Evolutionary conservation across 805 yeast genomes (phyloP), one percentile per base, ranked within the genome.

Genomic region (Nakazawaea ishiwadae): DNA sequence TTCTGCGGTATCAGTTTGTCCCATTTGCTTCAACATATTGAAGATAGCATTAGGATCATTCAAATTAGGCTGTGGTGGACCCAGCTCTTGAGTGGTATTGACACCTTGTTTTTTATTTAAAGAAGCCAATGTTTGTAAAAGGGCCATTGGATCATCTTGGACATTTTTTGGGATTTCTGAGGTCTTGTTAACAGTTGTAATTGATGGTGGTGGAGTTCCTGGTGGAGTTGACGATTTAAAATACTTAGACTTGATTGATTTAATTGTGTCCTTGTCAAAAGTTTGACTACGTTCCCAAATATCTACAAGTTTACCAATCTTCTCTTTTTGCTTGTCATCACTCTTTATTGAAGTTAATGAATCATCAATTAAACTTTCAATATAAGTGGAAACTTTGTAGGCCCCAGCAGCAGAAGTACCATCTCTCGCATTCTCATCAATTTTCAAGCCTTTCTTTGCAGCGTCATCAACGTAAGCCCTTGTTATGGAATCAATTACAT

Each of bases 211-310:
- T 31, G 84, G 84, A 12, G 84, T 74, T 20, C 77, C 83, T 2
- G 83, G 83, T 29, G 93, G 91, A 4, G 95, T 82, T 8, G 79
- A 73, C 12, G 88, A 66, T 37, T 62, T 65, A 53, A 82, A 84
- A 58, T 75, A 75, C 54, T 75, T 80, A 10, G 68, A 60, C 56
- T 81, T 75, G 44, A 87, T 72, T 15, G 71, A 57, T 34, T 70
- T 61, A 42, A 93, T 66, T 24, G 71, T 64, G 31, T 70, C 68
- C 32, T 75, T 73, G 42, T 70, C 69, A 63, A 93, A 91, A 12
- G 96, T 84, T 32, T 77, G 79, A 28, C 89, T 83, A 49, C 86
- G 79, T 51, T 79, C 86, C 99, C 99, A 93, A 53, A 93, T 90
- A 48, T 87, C 96, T 50, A 93, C 75, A 51, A 93, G 71, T 63